Evolutionary conservation across 2,329 filamentous ascomycete species (phyloP), one percentile per base, ranked within the genome.

Genomic region (Xylariales sp.): DNA sequence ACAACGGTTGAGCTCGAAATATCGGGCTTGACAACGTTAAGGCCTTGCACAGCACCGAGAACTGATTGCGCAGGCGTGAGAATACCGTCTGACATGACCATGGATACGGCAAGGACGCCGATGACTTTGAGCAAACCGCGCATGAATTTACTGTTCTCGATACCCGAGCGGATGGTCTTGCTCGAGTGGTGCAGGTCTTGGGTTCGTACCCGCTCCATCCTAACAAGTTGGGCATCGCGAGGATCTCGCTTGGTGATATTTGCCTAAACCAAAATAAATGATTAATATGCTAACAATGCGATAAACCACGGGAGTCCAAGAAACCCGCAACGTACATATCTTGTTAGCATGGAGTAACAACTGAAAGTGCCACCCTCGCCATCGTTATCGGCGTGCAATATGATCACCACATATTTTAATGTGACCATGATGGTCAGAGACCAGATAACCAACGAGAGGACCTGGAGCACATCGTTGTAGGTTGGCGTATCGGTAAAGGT

Each of bases 291-390:
- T 14, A 20, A 18, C 18, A 17, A 17, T 20, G 18, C 4, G 16
- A 16, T 21, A 8, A 5, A n/a, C n/a, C n/a, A n/a, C n/a, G n/a
- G n/a, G n/a, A n/a, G n/a, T n/a, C n/a, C n/a, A n/a, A n/a, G n/a
- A n/a, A n/a, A n/a, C n/a, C n/a, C n/a, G n/a, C n/a, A 3, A 50
- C 62, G 51, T 52, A 72, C 71, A 56, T 75, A 81, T 48, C 78
- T 66, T 5, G 79, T 73, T 2, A 85, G 68, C 12, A 85, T 59
- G 4, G 76, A 79, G 56, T 85, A 85, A 18, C 80, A 72, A 20
- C 75, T 77, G 56, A 85, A 85, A 0, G 81, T 85, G 20, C 82
- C 82, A 19, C 82, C 82, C 51, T 86, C 80, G 30, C 82, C 82
- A 52, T 85, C 81, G 44, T 86, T 80, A 54, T 85, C 81, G 37